A percentile compares a stretch with the other conserved stretches of the same genome.
These are phyloP conservation scores for Saccharomyces cerevisiae DNA, from an alignment of 805 yeast genomes.

Conservation along the genomic window DNA sequence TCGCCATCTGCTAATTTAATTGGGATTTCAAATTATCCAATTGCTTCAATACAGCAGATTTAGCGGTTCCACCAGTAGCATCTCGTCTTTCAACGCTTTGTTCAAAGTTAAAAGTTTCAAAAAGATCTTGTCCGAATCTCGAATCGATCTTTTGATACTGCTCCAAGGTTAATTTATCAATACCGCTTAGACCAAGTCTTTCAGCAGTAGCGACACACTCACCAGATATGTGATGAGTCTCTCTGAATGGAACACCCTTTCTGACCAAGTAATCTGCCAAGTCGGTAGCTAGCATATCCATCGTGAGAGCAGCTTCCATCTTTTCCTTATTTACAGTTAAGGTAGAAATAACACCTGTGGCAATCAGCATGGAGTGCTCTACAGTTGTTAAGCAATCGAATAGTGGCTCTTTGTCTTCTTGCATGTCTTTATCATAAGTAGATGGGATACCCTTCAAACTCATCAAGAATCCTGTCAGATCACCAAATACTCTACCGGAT, in stretches of 20 bases:
- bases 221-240: conserved; percentile 97
- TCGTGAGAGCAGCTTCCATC: conserved; percentile 84
- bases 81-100: conserved; percentile 92
- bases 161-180: conserved; percentile 69
- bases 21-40: conserved; percentile 34
- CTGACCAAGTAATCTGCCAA: conserved; percentile 95
- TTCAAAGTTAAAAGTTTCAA: conserved; percentile 83
- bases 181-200: conserved; percentile 65
- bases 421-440: conserved; percentile 95
- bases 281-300: conserved; percentile 99
- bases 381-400: conserved; percentile 86
- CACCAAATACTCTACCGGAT: conserved; percentile 94
- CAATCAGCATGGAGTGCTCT: conserved; percentile 86
- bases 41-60: conserved; percentile 77
- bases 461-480: conserved; percentile 92
- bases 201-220: conserved; percentile 93
- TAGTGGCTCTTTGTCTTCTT: conserved; percentile 98
- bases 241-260: conserved; percentile 98
- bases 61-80: conserved; percentile 96
- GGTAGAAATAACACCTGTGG: conserved; percentile 94
- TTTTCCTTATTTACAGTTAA: conserved; percentile 59
- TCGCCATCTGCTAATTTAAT: conserved; percentile 4
- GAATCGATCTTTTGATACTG: conserved; percentile 75
- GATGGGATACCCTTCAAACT: conserved; percentile 95
- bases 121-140: conserved; percentile 76